These are phyloP conservation scores for Lepidium didymum DNA, from an alignment of 345 rosid genomes.

Conservation along the genomic window DNA sequence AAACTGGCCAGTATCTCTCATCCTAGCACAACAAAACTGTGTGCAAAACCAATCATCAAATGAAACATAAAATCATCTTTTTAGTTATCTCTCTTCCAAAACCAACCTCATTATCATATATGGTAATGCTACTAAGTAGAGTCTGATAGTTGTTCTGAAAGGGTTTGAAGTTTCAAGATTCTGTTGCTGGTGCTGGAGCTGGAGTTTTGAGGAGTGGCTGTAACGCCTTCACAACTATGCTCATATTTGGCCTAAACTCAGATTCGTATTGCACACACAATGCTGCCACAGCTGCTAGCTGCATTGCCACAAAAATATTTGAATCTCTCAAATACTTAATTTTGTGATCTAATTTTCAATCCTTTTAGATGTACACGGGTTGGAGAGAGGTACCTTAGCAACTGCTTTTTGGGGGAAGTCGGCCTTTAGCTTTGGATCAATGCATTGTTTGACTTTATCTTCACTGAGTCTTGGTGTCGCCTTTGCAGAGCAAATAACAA, in stretches of 20 bases:
- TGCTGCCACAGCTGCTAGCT: slow-evolving; percentile 95
- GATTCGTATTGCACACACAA: slow-evolving; percentile 89
- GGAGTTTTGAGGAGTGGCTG: slow-evolving; percentile 70
- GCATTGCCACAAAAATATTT: slow-evolving; percentile 20
- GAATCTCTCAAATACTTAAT: not conserved
- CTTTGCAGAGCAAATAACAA: slow-evolving; percentile 31
- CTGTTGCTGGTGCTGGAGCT: slow-evolving; percentile 27
- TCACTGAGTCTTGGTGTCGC: slow-evolving; percentile 98
- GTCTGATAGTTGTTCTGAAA: not conserved
- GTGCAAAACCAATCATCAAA: slow-evolving; percentile 23
- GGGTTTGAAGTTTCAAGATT: slow-evolving; percentile 14
- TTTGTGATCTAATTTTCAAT: not conserved
- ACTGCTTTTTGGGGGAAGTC: slow-evolving; percentile 97
- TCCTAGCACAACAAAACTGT: slow-evolving; percentile 23
- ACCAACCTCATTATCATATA: not conserved
- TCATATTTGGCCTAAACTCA: slow-evolving; percentile 91
- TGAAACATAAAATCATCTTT: slow-evolving; percentile 11
- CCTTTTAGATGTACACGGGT: not conserved
- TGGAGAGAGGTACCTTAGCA: slow-evolving; percentile 57
- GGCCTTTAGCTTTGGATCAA: slow-evolving; percentile 93
- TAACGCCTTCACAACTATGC: slow-evolving; percentile 91
- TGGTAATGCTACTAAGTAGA: not conserved
- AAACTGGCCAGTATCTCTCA: slow-evolving; percentile 9
- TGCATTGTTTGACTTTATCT: slow-evolving; percentile 95
- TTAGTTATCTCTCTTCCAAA: slow-evolving; percentile 6